Evolutionary conservation across 331 rosid species (phyloP).

Genomic region (Quercus lobata): DNA sequence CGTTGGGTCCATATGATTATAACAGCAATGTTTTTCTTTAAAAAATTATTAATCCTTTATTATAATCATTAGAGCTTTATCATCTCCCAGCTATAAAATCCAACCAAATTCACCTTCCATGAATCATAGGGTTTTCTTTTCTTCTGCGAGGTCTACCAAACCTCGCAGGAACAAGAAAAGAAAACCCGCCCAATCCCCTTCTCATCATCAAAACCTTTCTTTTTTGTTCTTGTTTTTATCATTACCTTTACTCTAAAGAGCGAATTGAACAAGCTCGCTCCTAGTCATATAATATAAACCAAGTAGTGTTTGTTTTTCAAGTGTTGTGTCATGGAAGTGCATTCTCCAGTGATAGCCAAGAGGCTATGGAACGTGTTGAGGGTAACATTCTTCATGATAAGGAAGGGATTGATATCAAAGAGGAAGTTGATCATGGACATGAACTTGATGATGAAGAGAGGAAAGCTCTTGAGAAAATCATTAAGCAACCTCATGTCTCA

Average conservation of each 20-base stretch:
- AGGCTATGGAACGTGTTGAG: conserved; percentile 56
- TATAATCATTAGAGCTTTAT: neutral
- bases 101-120: conserved; percentile 20
- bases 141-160: conserved; percentile 39
- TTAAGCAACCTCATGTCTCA: conserved; percentile 39
- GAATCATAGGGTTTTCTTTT: conserved; percentile 37
- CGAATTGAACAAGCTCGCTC: neutral
- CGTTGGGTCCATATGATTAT: conserved; percentile 10
- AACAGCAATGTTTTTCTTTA: neutral
- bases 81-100: conserved; percentile 33
- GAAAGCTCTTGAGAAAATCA: conserved; percentile 47
- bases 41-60: neutral
- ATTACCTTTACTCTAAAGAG: neutral
- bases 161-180: conserved; percentile 42
- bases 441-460: conserved; percentile 61
- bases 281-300: neutral
- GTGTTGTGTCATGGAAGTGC: conserved; percentile 30
- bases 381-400: conserved; percentile 47
- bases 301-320: neutral
- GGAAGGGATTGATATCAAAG: conserved; percentile 53
- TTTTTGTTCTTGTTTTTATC: neutral
- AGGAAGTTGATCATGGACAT: conserved; percentile 59
- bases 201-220: neutral
- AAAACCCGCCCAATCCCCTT: conserved; percentile 11
- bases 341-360: conserved; percentile 32